Percentiles rank a stretch among this genome's conserved stretches.
Conservation (phyloP, 345 rosid species). For the Xanthoceras sorbifolium region DNA sequence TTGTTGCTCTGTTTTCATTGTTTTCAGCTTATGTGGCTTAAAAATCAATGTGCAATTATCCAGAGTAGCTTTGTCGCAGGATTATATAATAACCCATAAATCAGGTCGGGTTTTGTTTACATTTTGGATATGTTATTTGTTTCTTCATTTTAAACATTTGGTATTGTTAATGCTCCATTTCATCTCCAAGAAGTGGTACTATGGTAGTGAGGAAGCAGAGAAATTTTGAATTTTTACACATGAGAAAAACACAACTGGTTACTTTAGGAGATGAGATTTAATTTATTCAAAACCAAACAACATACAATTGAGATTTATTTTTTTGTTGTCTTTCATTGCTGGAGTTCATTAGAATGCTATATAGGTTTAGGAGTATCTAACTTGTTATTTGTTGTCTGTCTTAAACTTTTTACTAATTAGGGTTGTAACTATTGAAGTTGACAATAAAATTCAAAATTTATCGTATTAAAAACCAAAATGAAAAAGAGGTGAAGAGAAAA, state of each 20-base stretch:
- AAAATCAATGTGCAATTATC: not conserved
- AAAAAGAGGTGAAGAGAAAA: not conserved
- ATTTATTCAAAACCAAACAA: not conserved
- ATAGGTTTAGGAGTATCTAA: not conserved
- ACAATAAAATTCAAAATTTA: not conserved
- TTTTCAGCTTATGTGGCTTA: conserved; percentile 1
- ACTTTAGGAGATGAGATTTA: not conserved
- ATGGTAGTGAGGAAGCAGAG: not conserved
- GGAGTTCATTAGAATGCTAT: not conserved
- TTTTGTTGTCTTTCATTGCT: not conserved
- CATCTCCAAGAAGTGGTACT: not conserved
- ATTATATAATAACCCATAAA: not conserved
- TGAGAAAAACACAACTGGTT: not conserved
- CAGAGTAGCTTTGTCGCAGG: not conserved
- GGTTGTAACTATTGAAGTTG: not conserved
- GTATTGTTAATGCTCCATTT: not conserved
- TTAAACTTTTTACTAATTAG: not conserved
- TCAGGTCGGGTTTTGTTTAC: not conserved
- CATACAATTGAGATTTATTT: not conserved
- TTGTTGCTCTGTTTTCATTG: conserved; percentile 5
- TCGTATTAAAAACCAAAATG: not conserved
- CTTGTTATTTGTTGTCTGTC: not conserved
- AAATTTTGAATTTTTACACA: not conserved
- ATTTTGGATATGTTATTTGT: not conserved
- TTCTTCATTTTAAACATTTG: not conserved